Conservation (phyloP, 805 yeast genomes). For the Komagataella pseudopastoris region DNA sequence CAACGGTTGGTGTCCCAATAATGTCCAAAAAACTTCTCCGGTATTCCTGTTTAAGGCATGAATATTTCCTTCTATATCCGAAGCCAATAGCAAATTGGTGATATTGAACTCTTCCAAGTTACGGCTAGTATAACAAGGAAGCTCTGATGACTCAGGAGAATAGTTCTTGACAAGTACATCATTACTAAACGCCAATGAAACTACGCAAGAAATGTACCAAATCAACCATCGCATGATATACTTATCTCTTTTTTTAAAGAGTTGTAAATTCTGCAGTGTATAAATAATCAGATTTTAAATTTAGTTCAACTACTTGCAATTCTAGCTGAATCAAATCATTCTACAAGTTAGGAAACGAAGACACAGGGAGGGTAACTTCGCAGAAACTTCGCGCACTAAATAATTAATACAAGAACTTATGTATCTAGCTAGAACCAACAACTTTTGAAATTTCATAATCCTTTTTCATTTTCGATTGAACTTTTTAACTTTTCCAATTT, state of each 20-base stretch:
- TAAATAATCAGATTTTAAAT: not conserved
- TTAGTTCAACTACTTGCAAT: not conserved
- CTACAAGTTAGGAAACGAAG: not conserved
- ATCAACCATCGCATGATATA: not conserved
- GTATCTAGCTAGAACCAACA: no score
- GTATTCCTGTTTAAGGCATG: slow-evolving; percentile 68
- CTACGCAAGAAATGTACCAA: not conserved
- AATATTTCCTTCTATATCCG: slow-evolving; percentile 79
- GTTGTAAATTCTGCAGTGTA: not conserved
- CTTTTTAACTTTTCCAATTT: slow-evolving; percentile 21
- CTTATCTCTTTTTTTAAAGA: not conserved
- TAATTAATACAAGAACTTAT: no score
- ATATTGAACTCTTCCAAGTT: not conserved
- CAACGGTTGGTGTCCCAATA: slow-evolving; percentile 51
- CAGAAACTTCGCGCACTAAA: not conserved
- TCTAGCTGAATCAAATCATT: not conserved
- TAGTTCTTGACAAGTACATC: not conserved
- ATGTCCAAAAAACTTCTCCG: slow-evolving; percentile 69
- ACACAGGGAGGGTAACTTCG: not conserved
- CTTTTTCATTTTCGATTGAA: not conserved
- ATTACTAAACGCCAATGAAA: not conserved
- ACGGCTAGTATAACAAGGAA: not conserved
- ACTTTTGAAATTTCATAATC: no score
- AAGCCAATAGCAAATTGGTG: slow-evolving; percentile 48
- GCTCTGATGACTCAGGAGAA: not conserved